Evolutionary conservation across 805 yeast genomes (phyloP).

Genomic region (Ogataea pini): DNA sequence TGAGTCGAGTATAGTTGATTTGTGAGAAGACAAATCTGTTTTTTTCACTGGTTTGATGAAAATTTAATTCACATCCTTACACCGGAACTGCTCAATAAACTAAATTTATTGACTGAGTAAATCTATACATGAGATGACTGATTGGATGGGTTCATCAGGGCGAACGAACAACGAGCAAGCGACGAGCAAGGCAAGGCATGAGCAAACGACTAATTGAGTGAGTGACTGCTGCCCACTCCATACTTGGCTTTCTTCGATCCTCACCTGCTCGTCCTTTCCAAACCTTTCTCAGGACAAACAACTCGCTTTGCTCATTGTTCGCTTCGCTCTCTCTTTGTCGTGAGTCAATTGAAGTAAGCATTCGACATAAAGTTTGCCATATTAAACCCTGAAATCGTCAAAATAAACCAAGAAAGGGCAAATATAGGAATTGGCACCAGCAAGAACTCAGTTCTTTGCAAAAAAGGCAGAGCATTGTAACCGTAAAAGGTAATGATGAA

Average conservation of each 20-base stretch:
- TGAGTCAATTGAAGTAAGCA: slow-evolving; percentile 29
- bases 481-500: slow-evolving; percentile 83
- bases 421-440: slow-evolving; percentile 65
- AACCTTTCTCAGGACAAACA: too few relatives aligned
- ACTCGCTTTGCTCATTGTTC: too few relatives aligned
- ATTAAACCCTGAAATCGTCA: slow-evolving; percentile 66
- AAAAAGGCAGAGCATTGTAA: slow-evolving; percentile 72
- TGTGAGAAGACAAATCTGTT: neutral
- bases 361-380: slow-evolving; percentile 66
- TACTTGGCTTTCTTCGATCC: too few relatives aligned
- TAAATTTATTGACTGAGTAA: neutral
- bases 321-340: too few relatives aligned
- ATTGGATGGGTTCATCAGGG: too few relatives aligned
- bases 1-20: too few relatives aligned
- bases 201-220: too few relatives aligned
- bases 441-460: slow-evolving; percentile 61
- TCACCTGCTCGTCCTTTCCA: too few relatives aligned
- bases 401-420: slow-evolving; percentile 55
- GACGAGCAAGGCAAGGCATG: too few relatives aligned
- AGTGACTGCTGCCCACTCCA: too few relatives aligned
- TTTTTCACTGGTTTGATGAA: neutral
- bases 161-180: too few relatives aligned
- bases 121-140: neutral
- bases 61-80: slow-evolving; percentile 13
- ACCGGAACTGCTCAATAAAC: slow-evolving; percentile 1